A percentile compares a stretch with the other conserved stretches of the same genome.
These are phyloP conservation scores for Ceratobasidium sp. DNA, from an alignment of 1,284 basidiomycete genomes.

Conservation along the genomic window DNA sequence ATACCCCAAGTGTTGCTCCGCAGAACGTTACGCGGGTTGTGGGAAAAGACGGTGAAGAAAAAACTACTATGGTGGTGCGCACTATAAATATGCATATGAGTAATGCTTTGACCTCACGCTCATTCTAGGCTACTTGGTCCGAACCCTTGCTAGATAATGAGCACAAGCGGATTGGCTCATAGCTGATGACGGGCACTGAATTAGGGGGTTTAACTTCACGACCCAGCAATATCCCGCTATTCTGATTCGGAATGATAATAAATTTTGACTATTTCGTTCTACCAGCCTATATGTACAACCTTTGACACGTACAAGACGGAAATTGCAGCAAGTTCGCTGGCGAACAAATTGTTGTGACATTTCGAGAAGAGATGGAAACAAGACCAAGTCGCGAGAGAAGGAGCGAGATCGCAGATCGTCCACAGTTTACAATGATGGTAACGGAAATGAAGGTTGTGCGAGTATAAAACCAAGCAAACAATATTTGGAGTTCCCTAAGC, in stretches of 20 bases:
- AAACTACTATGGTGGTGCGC: slow-evolving; percentile 61
- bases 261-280: slow-evolving; percentile 35
- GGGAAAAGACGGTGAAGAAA: slow-evolving; percentile 66
- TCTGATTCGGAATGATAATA: background rate
- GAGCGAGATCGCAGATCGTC: slow-evolving; percentile 38
- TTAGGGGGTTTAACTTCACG: background rate
- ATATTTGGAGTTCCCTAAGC: slow-evolving; percentile 4
- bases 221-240: background rate
- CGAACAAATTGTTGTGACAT: slow-evolving; percentile 20
- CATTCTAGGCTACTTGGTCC: slow-evolving; percentile 27
- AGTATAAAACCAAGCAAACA: background rate
- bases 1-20: slow-evolving; percentile 70
- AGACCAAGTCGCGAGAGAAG: background rate
- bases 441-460: slow-evolving; percentile 16
- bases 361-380: slow-evolving; percentile 14
- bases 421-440: slow-evolving; percentile 21
- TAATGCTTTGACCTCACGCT: background rate
- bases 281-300: slow-evolving; percentile 36
- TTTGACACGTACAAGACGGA: slow-evolving; percentile 30
- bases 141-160: slow-evolving; percentile 32
- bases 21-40: slow-evolving; percentile 57
- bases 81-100: background rate
- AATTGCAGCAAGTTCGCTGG: slow-evolving; percentile 3
- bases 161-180: slow-evolving; percentile 18
- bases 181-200: background rate